A percentile compares a stretch with the other conserved stretches of the same genome.
Evolutionary conservation across 2,329 filamentous ascomycete species (phyloP).

Genomic region (Monascus ruber): DNA sequence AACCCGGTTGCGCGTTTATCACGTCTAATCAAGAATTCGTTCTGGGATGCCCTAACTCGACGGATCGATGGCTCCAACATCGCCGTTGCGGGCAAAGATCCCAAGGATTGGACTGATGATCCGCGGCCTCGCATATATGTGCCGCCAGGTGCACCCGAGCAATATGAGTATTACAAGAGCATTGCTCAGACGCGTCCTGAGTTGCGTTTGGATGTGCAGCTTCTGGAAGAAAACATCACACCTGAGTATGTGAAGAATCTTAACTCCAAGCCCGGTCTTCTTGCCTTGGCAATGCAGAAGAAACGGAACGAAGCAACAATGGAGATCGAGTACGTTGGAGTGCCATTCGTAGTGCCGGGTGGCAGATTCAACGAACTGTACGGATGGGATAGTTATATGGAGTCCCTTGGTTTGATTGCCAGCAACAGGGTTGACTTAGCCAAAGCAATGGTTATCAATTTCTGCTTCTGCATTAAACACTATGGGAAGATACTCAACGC

Average conservation of each 20-base stretch:
- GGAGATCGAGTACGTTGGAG: constrained; percentile 59
- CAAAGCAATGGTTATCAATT: constrained; percentile 91
- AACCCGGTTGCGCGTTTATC: constrained; percentile 84
- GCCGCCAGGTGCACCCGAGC: constrained; percentile 70
- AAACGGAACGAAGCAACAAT: constrained; percentile 55
- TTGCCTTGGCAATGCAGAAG: constrained; percentile 83
- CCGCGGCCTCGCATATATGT: constrained; percentile 87
- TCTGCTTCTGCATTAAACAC: constrained; percentile 96
- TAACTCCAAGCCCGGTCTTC: constrained; percentile 75
- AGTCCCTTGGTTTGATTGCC: constrained; percentile 75
- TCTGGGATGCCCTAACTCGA: constrained; percentile 85
- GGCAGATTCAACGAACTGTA: constrained; percentile 97
- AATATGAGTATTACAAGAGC: constrained; percentile 77
- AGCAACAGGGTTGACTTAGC: constrained; percentile 78
- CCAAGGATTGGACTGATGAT: constrained; percentile 90
- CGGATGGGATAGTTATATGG: constrained; percentile 99
- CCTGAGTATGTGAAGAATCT: constrained; percentile 70
- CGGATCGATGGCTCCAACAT: constrained; percentile 74
- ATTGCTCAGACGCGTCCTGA: constrained; percentile 71
- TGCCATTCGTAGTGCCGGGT: constrained; percentile 94
- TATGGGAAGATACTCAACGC: constrained; percentile 98
- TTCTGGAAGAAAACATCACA: constrained; percentile 61
- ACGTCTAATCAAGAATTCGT: constrained; percentile 75
- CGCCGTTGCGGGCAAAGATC: constrained; percentile 73
- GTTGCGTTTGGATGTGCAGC: constrained; percentile 74